These are phyloP conservation scores for Scenedesmus sp. DNA, from an alignment of 163 green algal species.

Conservation along the genomic window DNA sequence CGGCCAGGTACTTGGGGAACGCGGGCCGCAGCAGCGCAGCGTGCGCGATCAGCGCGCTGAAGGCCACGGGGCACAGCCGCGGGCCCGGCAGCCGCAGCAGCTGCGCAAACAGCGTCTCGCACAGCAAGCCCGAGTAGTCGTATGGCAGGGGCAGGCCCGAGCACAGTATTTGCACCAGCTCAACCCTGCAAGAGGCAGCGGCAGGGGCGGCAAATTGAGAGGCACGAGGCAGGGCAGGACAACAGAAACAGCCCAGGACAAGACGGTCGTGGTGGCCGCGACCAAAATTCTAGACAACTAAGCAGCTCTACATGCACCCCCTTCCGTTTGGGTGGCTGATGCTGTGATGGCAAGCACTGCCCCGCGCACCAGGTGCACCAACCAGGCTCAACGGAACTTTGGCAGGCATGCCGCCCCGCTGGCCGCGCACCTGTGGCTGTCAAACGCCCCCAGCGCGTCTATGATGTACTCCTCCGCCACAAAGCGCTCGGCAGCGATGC, in stretches of 20 bases:
- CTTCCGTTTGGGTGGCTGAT: too few relatives aligned
- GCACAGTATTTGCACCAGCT: constrained; percentile 75
- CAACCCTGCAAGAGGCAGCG: constrained; percentile 58
- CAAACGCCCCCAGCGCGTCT: constrained; percentile 85
- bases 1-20: constrained; percentile 66
- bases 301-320: too few relatives aligned
- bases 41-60: constrained; percentile 93
- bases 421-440: constrained; percentile 68
- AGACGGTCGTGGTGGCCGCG: too few relatives aligned
- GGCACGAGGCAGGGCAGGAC: too few relatives aligned
- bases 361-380: too few relatives aligned
- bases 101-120: constrained; percentile 89
- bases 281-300: too few relatives aligned
- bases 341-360: too few relatives aligned
- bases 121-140: constrained; percentile 76
- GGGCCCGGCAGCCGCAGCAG: constrained; percentile 90
- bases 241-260: too few relatives aligned
- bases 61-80: constrained; percentile 83
- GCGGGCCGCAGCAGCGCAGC: constrained; percentile 84
- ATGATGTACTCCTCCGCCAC: constrained; percentile 92
- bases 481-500: constrained; percentile 80
- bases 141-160: constrained; percentile 74
- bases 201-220: background rate
- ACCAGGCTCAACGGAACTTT: background rate
- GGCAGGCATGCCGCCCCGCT: background rate